phyloP scores from a whole-genome alignment of 2,329 filamentous ascomycete species.

The Ophiostoma fasciatum region DNA sequence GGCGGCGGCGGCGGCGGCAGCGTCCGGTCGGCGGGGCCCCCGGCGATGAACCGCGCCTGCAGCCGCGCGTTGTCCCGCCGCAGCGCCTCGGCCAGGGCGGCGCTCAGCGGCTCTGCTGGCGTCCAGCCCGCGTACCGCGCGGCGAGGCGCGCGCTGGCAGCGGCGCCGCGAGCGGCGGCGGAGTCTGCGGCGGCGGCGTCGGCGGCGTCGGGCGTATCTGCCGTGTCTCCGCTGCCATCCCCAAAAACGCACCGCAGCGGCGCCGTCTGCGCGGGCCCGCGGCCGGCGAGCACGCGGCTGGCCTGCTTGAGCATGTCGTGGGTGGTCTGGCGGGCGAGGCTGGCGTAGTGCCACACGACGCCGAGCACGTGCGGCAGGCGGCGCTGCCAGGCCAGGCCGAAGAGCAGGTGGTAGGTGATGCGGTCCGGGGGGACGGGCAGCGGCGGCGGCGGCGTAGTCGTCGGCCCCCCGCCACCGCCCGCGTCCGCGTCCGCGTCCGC shows the following conservation, averaged over 20 bases:
- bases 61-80: constrained; percentile 8
- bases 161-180: background rate
- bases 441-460: background rate
- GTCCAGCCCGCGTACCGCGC: constrained; percentile 8
- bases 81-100: constrained; percentile 8
- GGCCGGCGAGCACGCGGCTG: constrained; percentile 3
- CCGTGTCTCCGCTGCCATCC: background rate
- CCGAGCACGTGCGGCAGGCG: constrained; percentile 19
- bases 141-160: constrained; percentile 2
- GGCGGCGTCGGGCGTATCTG: background rate
- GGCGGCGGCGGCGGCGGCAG: background rate
- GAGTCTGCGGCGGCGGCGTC: background rate
- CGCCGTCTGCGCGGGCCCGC: background rate
- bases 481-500: background rate
- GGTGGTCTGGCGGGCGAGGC: constrained; percentile 13
- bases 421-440: constrained; percentile 14
- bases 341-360: constrained; percentile 21
- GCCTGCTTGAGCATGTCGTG: constrained; percentile 17
- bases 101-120: constrained; percentile 8
- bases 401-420: constrained; percentile 23
- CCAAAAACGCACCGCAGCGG: background rate
- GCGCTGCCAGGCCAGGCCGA: constrained; percentile 20
- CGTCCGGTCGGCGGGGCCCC: background rate
- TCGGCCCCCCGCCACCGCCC: background rate
- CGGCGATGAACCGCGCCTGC: constrained; percentile 2